phyloP scores from a whole-genome alignment of 371 early-diverging fungal species.

The Mucor mucedo region DNA sequence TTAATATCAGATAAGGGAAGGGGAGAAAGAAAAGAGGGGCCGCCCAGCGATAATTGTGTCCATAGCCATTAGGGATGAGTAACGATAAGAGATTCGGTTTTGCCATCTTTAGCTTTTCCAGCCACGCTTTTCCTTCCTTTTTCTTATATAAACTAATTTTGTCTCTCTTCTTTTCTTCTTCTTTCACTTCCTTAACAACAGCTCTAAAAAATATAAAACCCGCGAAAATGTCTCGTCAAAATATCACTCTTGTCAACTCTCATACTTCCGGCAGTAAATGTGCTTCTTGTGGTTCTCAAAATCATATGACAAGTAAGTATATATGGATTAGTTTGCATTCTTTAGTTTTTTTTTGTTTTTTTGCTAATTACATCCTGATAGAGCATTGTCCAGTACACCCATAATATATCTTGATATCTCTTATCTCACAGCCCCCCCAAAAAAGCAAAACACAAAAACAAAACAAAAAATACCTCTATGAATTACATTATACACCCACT shows the following conservation, averaged over 20 bases:
- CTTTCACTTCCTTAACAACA: not conserved
- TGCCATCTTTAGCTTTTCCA: conserved; percentile 1
- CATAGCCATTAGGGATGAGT: too few species aligned
- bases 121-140: not conserved
- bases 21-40: not conserved
- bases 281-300: conserved; percentile 39
- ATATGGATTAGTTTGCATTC: not conserved
- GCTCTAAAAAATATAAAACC: not conserved
- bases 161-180: conserved; percentile 1
- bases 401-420: conserved; percentile 11
- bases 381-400: conserved; percentile 45
- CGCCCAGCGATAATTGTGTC: not conserved
- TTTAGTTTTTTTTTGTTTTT: too few species aligned
- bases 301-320: conserved; percentile 48
- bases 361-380: conserved; percentile 2
- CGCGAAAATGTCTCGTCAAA: conserved; percentile 2
- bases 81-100: conserved; percentile 1
- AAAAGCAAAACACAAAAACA: not conserved
- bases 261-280: conserved; percentile 19
- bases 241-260: not conserved
- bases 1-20: not conserved
- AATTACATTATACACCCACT: not conserved
- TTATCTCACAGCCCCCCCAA: not conserved
- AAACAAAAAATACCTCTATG: not conserved
- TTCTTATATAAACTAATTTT: not conserved